phyloP scores from a whole-genome alignment of 352 stramenopile genomes.

The Thraustotheca clavata region DNA sequence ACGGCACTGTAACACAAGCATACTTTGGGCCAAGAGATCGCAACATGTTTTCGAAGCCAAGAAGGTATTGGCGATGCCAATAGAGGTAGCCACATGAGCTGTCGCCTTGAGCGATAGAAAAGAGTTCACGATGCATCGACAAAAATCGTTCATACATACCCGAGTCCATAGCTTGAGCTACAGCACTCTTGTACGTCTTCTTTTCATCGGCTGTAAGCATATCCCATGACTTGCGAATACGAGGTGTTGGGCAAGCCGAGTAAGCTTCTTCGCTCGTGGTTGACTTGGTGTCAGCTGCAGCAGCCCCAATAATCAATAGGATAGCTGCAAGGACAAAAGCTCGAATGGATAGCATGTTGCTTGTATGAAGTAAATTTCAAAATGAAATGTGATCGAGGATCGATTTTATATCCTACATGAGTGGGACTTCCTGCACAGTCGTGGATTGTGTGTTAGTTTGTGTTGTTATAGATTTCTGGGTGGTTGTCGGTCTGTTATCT shows the following conservation, averaged over 20 bases:
- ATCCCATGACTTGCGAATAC: slow-evolving; percentile 45
- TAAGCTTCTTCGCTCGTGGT: not conserved
- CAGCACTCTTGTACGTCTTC: slow-evolving; percentile 32
- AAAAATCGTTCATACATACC: slow-evolving; percentile 48
- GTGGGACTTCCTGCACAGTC: too few relatives aligned
- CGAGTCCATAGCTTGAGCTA: slow-evolving; percentile 43
- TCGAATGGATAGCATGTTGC: not conserved
- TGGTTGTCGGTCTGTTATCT: too few relatives aligned
- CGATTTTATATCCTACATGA: too few relatives aligned
- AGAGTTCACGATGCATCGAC: slow-evolving; percentile 39
- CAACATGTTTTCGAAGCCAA: slow-evolving; percentile 71
- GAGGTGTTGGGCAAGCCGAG: not conserved
- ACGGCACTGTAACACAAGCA: slow-evolving; percentile 49
- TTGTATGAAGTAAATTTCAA: too few relatives aligned
- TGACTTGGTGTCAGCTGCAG: not conserved
- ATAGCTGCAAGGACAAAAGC: not conserved
- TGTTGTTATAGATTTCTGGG: too few relatives aligned
- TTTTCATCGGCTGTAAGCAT: slow-evolving; percentile 31
- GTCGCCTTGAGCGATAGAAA: slow-evolving; percentile 39
- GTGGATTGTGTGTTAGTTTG: too few relatives aligned
- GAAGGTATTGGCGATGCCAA: slow-evolving; percentile 53
- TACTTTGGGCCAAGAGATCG: slow-evolving; percentile 32
- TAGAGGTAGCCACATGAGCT: slow-evolving; percentile 57
- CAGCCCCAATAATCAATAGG: not conserved
- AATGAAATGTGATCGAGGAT: too few relatives aligned